Conservation (phyloP, 495 filamentous ascomycete species). For the Jackrogersella minutella region DNA sequence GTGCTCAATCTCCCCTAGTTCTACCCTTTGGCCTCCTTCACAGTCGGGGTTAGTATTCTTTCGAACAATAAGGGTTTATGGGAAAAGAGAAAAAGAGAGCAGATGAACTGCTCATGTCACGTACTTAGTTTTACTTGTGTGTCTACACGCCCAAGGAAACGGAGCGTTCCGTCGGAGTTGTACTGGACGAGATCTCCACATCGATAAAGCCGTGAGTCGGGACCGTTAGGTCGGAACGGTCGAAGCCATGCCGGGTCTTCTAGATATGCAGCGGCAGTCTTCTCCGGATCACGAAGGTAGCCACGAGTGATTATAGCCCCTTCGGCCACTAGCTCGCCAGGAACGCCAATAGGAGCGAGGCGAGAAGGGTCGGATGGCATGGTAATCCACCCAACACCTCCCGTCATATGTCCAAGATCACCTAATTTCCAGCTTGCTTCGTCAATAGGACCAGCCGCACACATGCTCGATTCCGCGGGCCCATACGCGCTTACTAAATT, state of each 20-base stretch:
- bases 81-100: too few relatives aligned
- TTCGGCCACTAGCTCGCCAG: neutral
- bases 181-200: neutral
- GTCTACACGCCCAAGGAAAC: neutral
- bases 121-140: neutral
- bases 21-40: neutral
- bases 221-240: neutral
- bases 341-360: neutral
- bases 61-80: too few relatives aligned
- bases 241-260: neutral
- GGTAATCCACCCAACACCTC: neutral
- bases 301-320: neutral
- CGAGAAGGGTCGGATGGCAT: neutral
- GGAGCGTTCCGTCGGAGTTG: neutral
- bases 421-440: too few relatives aligned
- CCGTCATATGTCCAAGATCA: neutral
- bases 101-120: too few relatives aligned
- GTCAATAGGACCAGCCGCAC: neutral
- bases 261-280: neutral
- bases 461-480: neutral
- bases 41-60: too few relatives aligned
- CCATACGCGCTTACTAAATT: neutral
- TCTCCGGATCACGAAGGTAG: neutral
- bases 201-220: neutral
- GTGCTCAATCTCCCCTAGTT: neutral